Evolutionary conservation across 192 early-diverging fungal species (phyloP).

Genomic region (Umbelopsis sp.): DNA sequence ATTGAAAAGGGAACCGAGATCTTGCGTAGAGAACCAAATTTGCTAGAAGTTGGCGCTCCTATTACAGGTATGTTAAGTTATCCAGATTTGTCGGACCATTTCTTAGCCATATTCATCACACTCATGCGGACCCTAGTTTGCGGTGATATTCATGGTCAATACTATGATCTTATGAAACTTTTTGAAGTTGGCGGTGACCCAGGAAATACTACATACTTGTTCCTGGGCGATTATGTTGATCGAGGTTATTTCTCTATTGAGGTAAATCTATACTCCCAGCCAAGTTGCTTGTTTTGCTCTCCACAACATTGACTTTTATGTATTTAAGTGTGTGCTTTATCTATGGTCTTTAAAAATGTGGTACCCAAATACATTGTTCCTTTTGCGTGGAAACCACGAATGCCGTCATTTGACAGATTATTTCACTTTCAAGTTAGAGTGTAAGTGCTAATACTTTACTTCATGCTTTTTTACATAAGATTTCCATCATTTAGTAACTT

Average conservation of each 20-base stretch:
- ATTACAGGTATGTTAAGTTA: constrained; percentile 72
- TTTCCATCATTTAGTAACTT: neutral
- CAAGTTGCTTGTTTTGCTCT: neutral
- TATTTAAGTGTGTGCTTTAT: constrained; percentile 82
- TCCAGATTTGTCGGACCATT: neutral
- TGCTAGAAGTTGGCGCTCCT: constrained; percentile 88
- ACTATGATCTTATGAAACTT: constrained; percentile 96
- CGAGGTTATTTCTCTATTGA: constrained; percentile 97
- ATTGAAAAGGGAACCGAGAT: constrained; percentile 81
- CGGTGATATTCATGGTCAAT: constrained; percentile 99
- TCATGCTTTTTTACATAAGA: neutral
- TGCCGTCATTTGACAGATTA: constrained; percentile 97
- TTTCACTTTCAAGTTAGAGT: constrained; percentile 98
- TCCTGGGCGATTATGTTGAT: constrained; percentile 97
- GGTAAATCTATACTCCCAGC: constrained; percentile 41
- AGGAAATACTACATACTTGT: constrained; percentile 86
- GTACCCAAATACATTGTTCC: constrained; percentile 83
- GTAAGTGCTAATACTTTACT: too few species aligned
- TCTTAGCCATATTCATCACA: neutral
- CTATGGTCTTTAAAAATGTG: constrained; percentile 90
- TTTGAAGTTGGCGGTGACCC: constrained; percentile 97
- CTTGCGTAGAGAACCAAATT: constrained; percentile 78
- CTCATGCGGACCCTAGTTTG: constrained; percentile 63
- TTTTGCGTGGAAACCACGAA: constrained; percentile 96
- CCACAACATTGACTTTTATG: neutral